Base-by-base conservation (phyloP, 148 eudicot genomes). In the Rhododendron ferrugineum region DNA sequence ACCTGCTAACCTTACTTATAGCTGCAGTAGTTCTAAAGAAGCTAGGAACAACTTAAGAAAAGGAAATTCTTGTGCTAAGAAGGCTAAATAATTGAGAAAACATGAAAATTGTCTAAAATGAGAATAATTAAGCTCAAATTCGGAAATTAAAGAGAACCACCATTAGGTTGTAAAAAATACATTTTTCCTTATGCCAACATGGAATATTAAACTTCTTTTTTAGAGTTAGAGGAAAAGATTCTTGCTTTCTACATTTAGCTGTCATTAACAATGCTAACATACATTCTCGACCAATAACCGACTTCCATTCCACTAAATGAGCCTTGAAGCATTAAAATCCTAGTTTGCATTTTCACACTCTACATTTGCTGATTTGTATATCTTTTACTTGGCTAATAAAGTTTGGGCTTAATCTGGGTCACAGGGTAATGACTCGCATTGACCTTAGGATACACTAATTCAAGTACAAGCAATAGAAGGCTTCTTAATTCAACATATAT, bases 401-500 rank as follows among this genome's bases (percentile, higher is more conserved):
- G 52, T 46, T 4, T 44, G 54, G 80, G 56, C 34, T 76, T 20
- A 37, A 78, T 78, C 81, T 78, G 79, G 28, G 42, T 78, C 18
- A 78, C 36, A 46, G 7, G 54, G 14, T 40, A 20, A 20, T 76
- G 47, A 42, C 49, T 76, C 47, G n/a, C 40, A 22, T 56, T 13
- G 14, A 13, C 20, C 66, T 9, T 37, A 34, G 47, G 26, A 70
- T 85, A 2, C 47, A 80, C 37, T 11, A n/a, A 49, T 70, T 64
- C 49, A 23, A 85, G 11, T 47, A 16, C 80, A 32, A 34, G 18
- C 32, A 26, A 15, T 16, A 73, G 42, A 46, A 36, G 70, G 79
- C 47, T 50, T 68, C 79, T 68, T 16, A 47, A 74, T 75, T 86
- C 44, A 56, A 50, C 68, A 47, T 68, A 79, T 66, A 85, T 78